Percentiles rank a stretch among this genome's conserved stretches.
These are phyloP conservation scores for Canariomyces notabilis DNA, from an alignment of 2,329 filamentous ascomycete species.

Conservation along the genomic window DNA sequence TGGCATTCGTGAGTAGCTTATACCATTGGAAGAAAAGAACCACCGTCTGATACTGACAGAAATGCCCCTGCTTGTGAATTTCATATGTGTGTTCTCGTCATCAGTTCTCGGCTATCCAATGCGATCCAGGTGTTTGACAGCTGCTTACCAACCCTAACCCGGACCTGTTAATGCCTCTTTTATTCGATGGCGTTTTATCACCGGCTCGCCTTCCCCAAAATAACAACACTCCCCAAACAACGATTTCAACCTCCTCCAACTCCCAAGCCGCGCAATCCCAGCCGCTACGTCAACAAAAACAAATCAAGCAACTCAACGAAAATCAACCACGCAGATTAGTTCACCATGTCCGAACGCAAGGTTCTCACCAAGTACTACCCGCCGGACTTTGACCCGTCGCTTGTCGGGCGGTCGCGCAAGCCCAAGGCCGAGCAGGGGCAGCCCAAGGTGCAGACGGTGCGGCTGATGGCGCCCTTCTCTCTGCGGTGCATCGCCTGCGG, in stretches of 20 bases:
- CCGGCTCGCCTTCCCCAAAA: too few relatives aligned
- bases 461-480: slow-evolving; percentile 83
- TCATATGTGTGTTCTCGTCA: too few relatives aligned
- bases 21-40: too few relatives aligned
- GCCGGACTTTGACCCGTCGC: slow-evolving; percentile 85
- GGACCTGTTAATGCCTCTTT: background rate
- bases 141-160: slow-evolving; percentile 1
- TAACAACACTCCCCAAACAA: too few relatives aligned
- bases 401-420: slow-evolving; percentile 64
- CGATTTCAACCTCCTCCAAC: too few relatives aligned
- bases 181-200: too few relatives aligned
- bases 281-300: background rate
- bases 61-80: too few relatives aligned
- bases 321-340: too few relatives aligned
- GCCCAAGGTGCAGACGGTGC: slow-evolving; percentile 77
- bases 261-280: background rate
- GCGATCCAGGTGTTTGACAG: background rate
- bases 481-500: slow-evolving; percentile 58
- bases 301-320: too few relatives aligned
- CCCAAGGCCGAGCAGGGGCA: slow-evolving; percentile 67
- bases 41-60: too few relatives aligned
- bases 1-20: slow-evolving; percentile 28
- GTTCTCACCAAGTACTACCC: slow-evolving; percentile 40
- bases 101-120: too few relatives aligned
- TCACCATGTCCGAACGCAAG: slow-evolving; percentile 42